Base-by-base conservation (phyloP, 768 basidiomycete species). In the Agaricus subrufescens region DNA sequence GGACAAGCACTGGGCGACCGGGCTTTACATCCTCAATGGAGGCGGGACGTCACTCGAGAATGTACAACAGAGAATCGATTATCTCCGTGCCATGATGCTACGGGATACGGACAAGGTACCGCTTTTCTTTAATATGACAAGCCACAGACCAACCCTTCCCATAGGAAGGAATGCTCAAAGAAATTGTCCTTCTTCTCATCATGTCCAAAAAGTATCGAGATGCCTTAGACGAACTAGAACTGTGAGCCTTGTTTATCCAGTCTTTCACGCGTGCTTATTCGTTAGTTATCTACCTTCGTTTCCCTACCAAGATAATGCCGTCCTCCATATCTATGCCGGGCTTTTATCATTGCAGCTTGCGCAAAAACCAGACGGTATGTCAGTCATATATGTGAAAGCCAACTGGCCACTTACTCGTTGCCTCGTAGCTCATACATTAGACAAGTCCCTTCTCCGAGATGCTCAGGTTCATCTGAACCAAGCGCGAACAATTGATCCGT, bases 141-240 rank as follows among this genome's bases (percentile, higher is more conserved):
- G 43, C 27, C 49, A 11, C 53, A 23, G 6, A 10, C 46, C 48
- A 46, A 60, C 39, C 39, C 23, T 34, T 59, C 31, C 26, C 59
- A 3, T 19, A 45, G 54, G 87, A 91, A 68, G 60, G 70, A 26
- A 84, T 96, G 42, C 73, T 97, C 9, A 82, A 83, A 62, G 92
- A 95, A 65, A 70, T 95, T 3, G 72, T 89, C 9, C 76, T 93
- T 26, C 75, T 82, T 31, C 74, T 94, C 23, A 82, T 94, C 54
- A 61, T 79, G 19, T 67, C 75, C 19, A 78, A 74, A 4, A 77
- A 76, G 63, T 76, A 88, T 62, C 76, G 77, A 54, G 83, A 86
- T 52, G 94, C 94, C 1, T 71, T 94, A 53, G 88, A 92, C 58
- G 91, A 97, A 66, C 72, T 96, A 11, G 91, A 94, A 65, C 77